Conservation (phyloP, 2,329 filamentous ascomycete species). For the Huntiella omanensis region DNA sequence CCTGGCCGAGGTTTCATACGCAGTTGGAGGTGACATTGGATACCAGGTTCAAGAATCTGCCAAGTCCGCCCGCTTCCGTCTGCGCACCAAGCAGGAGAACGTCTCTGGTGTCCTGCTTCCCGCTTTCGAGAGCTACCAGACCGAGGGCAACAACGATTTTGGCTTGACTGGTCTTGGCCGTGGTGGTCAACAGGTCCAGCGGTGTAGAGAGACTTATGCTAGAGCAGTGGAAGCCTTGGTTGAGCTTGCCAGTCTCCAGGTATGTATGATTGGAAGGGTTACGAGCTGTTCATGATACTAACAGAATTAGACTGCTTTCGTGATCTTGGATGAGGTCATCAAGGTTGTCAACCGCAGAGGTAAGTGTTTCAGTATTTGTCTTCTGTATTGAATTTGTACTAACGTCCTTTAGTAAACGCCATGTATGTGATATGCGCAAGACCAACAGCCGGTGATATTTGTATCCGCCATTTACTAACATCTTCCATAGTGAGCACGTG, state of each 20-base stretch:
- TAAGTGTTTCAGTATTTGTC: constrained; percentile 20
- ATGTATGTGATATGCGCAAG: constrained; percentile 38
- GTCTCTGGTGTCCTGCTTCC: constrained; percentile 91
- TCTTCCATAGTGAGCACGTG: constrained; percentile 50
- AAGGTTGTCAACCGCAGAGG: constrained; percentile 96
- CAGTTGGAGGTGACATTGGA: constrained; percentile 83
- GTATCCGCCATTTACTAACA: constrained; percentile 31
- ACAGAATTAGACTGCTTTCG: constrained; percentile 64
- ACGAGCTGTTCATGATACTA: neutral
- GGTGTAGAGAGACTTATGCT: constrained; percentile 88
- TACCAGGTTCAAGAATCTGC: constrained; percentile 97
- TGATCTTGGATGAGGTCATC: constrained; percentile 96
- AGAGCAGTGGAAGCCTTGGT: constrained; percentile 90
- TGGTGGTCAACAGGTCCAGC: constrained; percentile 90
- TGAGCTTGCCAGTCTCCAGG: constrained; percentile 80
- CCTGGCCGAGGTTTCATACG: constrained; percentile 90
- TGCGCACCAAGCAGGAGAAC: constrained; percentile 94
- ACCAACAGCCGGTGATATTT: constrained; percentile 13
- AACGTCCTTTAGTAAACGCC: constrained; percentile 52
- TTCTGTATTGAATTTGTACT: neutral
- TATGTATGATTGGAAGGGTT: constrained; percentile 16
- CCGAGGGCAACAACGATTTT: constrained; percentile 87
- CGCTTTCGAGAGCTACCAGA: constrained; percentile 77
- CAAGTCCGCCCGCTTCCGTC: constrained; percentile 76
- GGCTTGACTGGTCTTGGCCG: constrained; percentile 89